A percentile compares a stretch with the other conserved stretches of the same genome.
Conservation (phyloP, 257 asterid genomes). For the Mentha longifolia region DNA sequence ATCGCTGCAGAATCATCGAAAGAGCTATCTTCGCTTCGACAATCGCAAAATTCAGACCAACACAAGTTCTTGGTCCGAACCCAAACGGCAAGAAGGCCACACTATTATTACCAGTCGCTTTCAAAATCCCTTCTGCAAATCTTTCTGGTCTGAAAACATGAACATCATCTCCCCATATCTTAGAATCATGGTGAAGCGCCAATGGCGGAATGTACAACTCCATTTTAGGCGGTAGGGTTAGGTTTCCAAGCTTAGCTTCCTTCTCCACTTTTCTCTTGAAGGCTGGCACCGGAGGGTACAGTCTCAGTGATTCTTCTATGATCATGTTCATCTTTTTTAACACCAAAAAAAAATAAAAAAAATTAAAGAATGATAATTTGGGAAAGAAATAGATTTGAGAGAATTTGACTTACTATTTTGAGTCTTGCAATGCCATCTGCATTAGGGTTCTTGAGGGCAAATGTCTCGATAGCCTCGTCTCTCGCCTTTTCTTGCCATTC, state of each 20-base stretch:
- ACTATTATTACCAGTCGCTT: slow-evolving; percentile 50
- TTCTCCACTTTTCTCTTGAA: slow-evolving; percentile 48
- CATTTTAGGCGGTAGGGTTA: slow-evolving; percentile 48
- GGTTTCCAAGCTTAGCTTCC: slow-evolving; percentile 46
- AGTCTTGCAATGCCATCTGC: slow-evolving; percentile 53
- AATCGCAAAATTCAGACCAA: slow-evolving; percentile 62
- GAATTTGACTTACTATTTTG: slow-evolving; percentile 68
- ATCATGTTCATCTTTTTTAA: slow-evolving; percentile 58
- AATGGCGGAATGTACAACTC: slow-evolving; percentile 57
- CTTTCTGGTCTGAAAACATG: slow-evolving; percentile 58
- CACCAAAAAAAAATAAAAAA: neutral
- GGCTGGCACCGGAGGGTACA: slow-evolving; percentile 70
- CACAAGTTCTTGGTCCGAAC: slow-evolving; percentile 70
- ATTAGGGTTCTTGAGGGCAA: slow-evolving; percentile 45
- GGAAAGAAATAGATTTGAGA: too few species aligned
- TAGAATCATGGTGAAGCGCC: slow-evolving; percentile 63
- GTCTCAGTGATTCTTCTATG: slow-evolving; percentile 62
- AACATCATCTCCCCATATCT: slow-evolving; percentile 73
- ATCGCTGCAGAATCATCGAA: slow-evolving; percentile 67
- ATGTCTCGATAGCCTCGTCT: slow-evolving; percentile 46
- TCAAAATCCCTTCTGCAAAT: slow-evolving; percentile 46
- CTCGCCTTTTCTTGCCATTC: slow-evolving; percentile 83
- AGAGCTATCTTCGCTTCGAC: slow-evolving; percentile 59
- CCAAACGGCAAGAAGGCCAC: slow-evolving; percentile 69
- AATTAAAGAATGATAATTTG: neutral